phyloP scores from a whole-genome alignment of 257 asterid genomes.

The Jasminum sambac region DNA sequence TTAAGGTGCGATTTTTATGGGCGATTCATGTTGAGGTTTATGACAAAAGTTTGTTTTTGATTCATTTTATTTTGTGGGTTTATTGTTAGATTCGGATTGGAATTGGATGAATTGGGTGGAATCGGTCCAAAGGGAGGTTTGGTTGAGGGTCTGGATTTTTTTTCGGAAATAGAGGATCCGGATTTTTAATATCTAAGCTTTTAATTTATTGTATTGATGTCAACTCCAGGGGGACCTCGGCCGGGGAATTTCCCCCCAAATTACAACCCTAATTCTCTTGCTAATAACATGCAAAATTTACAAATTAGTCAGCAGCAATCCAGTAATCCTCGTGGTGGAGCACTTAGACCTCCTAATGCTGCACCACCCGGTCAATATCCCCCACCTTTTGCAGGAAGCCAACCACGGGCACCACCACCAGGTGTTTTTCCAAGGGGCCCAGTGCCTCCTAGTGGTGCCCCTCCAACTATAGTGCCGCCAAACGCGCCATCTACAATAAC shows the following conservation, averaged over 20 bases:
- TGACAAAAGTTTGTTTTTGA: slow-evolving; percentile 23
- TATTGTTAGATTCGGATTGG: slow-evolving; percentile 36
- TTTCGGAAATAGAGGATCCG: too few species aligned
- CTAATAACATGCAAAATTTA: slow-evolving; percentile 78
- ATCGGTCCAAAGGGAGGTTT: slow-evolving; percentile 23
- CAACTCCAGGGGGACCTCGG: slow-evolving; percentile 89
- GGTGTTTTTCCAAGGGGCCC: slow-evolving; percentile 69
- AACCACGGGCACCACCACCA: slow-evolving; percentile 82
- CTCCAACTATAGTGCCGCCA: slow-evolving; percentile 55
- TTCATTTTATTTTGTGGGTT: slow-evolving; percentile 9
- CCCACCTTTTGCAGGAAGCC: slow-evolving; percentile 61
- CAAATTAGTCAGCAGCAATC: slow-evolving; percentile 67
- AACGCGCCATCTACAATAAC: slow-evolving; percentile 45
- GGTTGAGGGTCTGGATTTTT: slow-evolving; percentile 34
- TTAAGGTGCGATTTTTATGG: slow-evolving; percentile 24
- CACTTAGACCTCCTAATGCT: slow-evolving; percentile 58
- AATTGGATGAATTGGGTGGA: slow-evolving; percentile 33
- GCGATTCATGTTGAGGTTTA: slow-evolving; percentile 14
- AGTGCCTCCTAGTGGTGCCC: slow-evolving; percentile 54
- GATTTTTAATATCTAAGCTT: slow-evolving; percentile 22
- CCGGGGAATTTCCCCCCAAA: slow-evolving; percentile 80
- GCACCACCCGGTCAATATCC: slow-evolving; percentile 80
- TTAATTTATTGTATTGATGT: slow-evolving; percentile 56
- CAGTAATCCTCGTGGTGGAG: slow-evolving; percentile 39
- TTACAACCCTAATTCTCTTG: slow-evolving; percentile 72